These are phyloP conservation scores for Cytospora paraplurivora DNA, from an alignment of 2,329 filamentous ascomycete species.

Conservation along the genomic window DNA sequence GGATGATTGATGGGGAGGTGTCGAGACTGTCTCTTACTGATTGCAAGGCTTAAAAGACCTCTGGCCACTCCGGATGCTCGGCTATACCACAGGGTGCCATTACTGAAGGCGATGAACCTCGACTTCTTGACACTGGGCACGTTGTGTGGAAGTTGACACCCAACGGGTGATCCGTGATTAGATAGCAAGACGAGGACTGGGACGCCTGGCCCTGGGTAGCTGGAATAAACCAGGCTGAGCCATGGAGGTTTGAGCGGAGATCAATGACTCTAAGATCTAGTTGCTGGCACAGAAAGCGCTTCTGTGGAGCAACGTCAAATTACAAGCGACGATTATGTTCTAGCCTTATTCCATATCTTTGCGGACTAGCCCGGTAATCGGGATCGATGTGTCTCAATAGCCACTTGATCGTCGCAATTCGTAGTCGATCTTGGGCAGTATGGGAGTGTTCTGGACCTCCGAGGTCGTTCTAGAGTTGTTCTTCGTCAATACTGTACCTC, in stretches of 20 bases:
- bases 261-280: background rate
- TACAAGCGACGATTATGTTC: background rate
- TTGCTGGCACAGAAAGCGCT: background rate
- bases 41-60: background rate
- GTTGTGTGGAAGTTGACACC: background rate
- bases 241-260: background rate
- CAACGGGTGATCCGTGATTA: background rate
- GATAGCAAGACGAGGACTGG: background rate
- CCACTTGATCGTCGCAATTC: background rate
- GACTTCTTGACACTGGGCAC: background rate
- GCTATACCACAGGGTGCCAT: background rate
- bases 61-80: background rate
- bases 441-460: background rate
- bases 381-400: background rate
- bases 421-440: background rate
- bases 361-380: background rate
- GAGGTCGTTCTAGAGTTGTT: background rate
- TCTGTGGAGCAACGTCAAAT: background rate
- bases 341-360: background rate
- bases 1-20: constrained; percentile 72
- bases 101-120: background rate
- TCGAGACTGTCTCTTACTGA: background rate
- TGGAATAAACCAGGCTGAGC: background rate
- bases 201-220: background rate
- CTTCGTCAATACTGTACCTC: background rate